Conservation (phyloP, 768 basidiomycete species). For the Calocybe indica region DNA sequence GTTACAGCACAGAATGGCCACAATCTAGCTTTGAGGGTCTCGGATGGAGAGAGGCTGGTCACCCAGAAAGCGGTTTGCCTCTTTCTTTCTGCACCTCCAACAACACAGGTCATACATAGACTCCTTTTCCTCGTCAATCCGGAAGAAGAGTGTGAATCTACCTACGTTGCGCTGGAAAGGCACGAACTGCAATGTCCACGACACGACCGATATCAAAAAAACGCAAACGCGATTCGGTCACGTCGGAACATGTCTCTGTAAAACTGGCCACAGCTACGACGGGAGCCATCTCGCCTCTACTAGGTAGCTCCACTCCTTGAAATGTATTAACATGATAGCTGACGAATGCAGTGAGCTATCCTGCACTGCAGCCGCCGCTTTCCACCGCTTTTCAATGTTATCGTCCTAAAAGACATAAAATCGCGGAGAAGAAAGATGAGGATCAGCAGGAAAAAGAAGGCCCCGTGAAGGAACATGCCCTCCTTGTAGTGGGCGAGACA, state of each 20-base stretch:
- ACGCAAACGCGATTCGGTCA: conserved; percentile 13
- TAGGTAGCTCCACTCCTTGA: conserved; percentile 21
- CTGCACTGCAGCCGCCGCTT: conserved; percentile 51
- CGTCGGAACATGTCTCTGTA: conserved; percentile 18
- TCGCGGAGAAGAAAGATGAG: conserved; percentile 14
- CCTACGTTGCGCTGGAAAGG: conserved; percentile 5
- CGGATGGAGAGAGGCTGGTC: no score
- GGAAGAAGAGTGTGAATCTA: no score
- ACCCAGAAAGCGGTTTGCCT: no score
- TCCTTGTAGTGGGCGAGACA: conserved; percentile 79
- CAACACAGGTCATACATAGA: no score
- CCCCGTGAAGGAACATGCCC: conserved; percentile 19
- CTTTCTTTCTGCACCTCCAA: no score
- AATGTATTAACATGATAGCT: background rate
- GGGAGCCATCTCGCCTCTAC: conserved; percentile 28
- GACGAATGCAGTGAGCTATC: conserved; percentile 47
- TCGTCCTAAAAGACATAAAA: conserved; percentile 35
- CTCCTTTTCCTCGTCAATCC: no score
- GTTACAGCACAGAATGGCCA: no score
- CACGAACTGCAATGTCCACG: conserved; percentile 25
- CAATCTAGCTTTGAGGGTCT: no score
- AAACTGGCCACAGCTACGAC: conserved; percentile 22
- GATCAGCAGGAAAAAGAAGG: conserved; percentile 12
- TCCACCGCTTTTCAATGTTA: conserved; percentile 62
- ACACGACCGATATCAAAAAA: conserved; percentile 35